A percentile compares a stretch with the other conserved stretches of the same genome.
phyloP scores from a whole-genome alignment of 2,329 filamentous ascomycete species.

The Periglandula ipomoeae region DNA sequence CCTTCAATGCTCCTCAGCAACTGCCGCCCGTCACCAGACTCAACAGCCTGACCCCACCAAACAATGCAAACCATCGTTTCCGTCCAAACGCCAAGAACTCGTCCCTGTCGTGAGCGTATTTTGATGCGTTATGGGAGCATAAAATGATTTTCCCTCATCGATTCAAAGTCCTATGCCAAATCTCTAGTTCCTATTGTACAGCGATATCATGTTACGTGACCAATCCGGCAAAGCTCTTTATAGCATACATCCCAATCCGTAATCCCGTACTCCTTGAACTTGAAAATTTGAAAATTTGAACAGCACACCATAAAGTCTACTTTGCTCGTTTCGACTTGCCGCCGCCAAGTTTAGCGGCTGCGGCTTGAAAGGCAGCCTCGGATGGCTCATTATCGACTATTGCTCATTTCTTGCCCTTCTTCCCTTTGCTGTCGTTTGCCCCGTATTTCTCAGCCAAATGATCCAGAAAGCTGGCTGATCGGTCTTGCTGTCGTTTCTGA shows the following conservation, averaged over 20 bases:
- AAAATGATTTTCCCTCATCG: too few species aligned
- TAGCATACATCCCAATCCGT: neutral
- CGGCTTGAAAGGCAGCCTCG: constrained; percentile 52
- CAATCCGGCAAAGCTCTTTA: neutral
- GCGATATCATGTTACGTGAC: neutral
- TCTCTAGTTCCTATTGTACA: neutral
- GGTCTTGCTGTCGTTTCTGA: constrained; percentile 56
- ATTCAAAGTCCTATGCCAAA: neutral
- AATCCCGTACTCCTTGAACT: neutral
- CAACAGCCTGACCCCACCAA: too few species aligned
- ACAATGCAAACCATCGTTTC: too few species aligned
- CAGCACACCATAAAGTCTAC: neutral
- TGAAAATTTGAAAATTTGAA: neutral
- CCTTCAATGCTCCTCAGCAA: too few species aligned
- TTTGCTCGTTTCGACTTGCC: constrained; percentile 14
- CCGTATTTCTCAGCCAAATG: constrained; percentile 70
- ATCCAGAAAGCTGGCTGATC: constrained; percentile 56
- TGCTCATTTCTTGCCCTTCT: constrained; percentile 42
- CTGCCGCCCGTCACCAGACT: too few species aligned
- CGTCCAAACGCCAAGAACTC: too few species aligned
- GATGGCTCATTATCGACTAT: constrained; percentile 53
- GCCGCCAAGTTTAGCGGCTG: constrained; percentile 37
- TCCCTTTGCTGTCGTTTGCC: constrained; percentile 29
- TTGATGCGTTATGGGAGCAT: too few species aligned
- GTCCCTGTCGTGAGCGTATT: too few species aligned